Evolutionary conservation across 768 basidiomycete genomes (phyloP).

Genomic region (Zangia roseola): DNA sequence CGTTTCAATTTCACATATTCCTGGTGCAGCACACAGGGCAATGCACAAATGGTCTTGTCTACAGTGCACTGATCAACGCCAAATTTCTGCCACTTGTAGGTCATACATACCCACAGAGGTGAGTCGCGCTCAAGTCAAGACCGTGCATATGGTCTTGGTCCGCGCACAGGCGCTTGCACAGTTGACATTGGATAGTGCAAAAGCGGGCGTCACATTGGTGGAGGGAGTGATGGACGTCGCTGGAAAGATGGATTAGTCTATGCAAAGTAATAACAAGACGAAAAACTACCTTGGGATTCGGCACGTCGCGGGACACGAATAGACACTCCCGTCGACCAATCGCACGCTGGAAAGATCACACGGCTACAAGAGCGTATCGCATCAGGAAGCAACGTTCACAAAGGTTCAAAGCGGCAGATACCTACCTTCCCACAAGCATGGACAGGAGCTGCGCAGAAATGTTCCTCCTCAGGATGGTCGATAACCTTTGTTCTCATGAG

Average conservation of each 20-base stretch:
- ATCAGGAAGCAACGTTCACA: not conserved
- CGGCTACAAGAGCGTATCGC: conserved; percentile 28
- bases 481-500: conserved; percentile 35
- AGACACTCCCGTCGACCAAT: conserved; percentile 30
- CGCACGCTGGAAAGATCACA: conserved; percentile 38
- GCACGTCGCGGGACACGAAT: conserved; percentile 45
- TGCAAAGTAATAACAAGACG: not conserved
- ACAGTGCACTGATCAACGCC: not conserved
- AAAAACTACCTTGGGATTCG: conserved; percentile 38
- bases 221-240: conserved; percentile 42
- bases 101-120: conserved; percentile 55
- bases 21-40: conserved; percentile 40
- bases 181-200: conserved; percentile 53
- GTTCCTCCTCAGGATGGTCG: conserved; percentile 47
- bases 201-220: conserved; percentile 52
- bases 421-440: conserved; percentile 58
- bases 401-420: no score
- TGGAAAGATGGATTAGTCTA: conserved; percentile 20
- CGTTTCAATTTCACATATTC: conserved; percentile 60
- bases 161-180: conserved; percentile 56
- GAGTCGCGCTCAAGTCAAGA: conserved; percentile 36
- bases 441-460: conserved; percentile 50
- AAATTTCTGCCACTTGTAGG: not conserved
- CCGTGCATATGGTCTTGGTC: conserved; percentile 52
- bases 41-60: conserved; percentile 55